Base-by-base conservation (phyloP, 805 yeast species). In the Lipomyces kockii region DNA sequence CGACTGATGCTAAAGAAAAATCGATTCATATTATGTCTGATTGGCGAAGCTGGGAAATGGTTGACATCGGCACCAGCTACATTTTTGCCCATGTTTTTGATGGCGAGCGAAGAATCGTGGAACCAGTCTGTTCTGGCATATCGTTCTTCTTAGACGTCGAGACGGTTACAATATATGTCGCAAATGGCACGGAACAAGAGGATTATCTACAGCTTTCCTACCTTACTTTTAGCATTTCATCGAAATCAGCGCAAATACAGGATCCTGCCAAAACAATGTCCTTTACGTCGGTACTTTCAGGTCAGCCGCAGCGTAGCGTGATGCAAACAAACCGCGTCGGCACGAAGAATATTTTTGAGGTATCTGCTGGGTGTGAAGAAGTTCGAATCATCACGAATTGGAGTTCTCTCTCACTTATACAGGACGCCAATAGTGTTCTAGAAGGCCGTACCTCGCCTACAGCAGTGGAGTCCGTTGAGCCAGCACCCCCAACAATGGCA, bases 31-130 rank as follows among this genome's bases (percentile, higher is more conserved):
- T 87, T 0, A 92, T 92, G 73, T 81, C 87, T 0, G 81, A 83
- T 14, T 95, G 98, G 98, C 85, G 98, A 81, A 86, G 87, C 67
- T 93, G 98, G 98, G 99, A 94, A 73, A 88, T 90, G 56, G 82
- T 87, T 39, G 85, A 86, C 72, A 83, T 87, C 27, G 83, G 83
- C n/a, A 80, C 84, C 51, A 83, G 87, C 62, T 85, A 81, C 64
- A 80, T 90, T 29, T 86, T 89, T 72, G 77, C 78, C 39, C 80
- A 79, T 69, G 82, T 86, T 2, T 89, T 89, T 73, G 75, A 75
- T n/a, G 73, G 74, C n/a, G 69, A 69, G 52, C 20, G 54, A n/a
- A 58, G 61, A 34, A 54, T 73, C 32, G 39, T 66, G 62, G 20
- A 20, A 64, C 11, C 58, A 65, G 7, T 32, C 64, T 25, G 60